These are phyloP conservation scores for Gentiana straminea DNA, from an alignment of 257 asterid species.

Conservation along the genomic window DNA sequence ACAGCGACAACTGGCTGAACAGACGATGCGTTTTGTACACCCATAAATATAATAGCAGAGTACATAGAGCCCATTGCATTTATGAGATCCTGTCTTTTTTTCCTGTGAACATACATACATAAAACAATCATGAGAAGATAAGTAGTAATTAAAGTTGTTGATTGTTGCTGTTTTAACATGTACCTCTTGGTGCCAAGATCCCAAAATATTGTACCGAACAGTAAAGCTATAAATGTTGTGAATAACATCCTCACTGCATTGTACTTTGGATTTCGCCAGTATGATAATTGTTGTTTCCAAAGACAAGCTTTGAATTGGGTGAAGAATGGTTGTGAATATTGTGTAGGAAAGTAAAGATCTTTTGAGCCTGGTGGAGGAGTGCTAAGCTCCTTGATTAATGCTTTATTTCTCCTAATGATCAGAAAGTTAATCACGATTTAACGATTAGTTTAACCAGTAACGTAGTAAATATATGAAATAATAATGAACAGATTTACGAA, in stretches of 20 bases:
- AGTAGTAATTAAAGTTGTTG: neutral
- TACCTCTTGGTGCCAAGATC: slow-evolving; percentile 60
- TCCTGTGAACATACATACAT: slow-evolving; percentile 24
- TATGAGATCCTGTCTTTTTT: slow-evolving; percentile 43
- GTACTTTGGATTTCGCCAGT: slow-evolving; percentile 76
- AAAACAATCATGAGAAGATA: neutral
- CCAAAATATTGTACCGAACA: slow-evolving; percentile 81
- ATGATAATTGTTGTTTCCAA: slow-evolving; percentile 77
- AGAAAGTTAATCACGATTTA: too few species aligned
- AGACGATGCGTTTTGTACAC: slow-evolving; percentile 53
- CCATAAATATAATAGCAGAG: slow-evolving; percentile 56
- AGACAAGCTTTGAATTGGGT: slow-evolving; percentile 71
- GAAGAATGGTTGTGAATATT: slow-evolving; percentile 52
- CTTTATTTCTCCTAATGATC: slow-evolving; percentile 55
- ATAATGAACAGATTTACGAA: too few species aligned
- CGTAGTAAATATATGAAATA: too few species aligned
- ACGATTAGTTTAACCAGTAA: too few species aligned
- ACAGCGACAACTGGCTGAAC: slow-evolving; percentile 76
- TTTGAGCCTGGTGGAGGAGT: slow-evolving; percentile 45
- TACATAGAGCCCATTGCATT: slow-evolving; percentile 90
- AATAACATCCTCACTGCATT: slow-evolving; percentile 67
- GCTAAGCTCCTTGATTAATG: slow-evolving; percentile 50
- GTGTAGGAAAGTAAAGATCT: slow-evolving; percentile 42
- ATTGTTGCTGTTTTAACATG: neutral
- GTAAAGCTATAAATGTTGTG: slow-evolving; percentile 49